Percentiles rank a stretch among this genome's conserved stretches.
phyloP scores from a whole-genome alignment of 1,284 basidiomycete genomes.

The Gomphus bonarii region DNA sequence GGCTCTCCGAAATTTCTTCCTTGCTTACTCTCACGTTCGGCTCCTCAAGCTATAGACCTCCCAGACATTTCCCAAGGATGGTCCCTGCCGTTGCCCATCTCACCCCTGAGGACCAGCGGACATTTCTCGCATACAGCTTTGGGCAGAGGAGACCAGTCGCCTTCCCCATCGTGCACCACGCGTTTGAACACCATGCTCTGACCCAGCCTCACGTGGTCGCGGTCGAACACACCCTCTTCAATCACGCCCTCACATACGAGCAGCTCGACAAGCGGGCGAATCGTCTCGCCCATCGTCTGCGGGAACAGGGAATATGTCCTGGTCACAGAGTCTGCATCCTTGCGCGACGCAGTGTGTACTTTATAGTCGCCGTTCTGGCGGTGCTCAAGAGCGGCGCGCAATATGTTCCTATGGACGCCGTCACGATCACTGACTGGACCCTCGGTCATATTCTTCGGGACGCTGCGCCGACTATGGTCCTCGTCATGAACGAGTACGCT shows the following conservation, averaged over 20 bases:
- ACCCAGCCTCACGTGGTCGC: constrained; percentile 12
- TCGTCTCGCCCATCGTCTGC: constrained; percentile 27
- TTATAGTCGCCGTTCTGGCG: constrained; percentile 15
- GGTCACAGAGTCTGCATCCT: constrained; percentile 16
- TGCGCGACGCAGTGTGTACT: constrained; percentile 14
- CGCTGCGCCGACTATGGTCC: constrained; percentile 26
- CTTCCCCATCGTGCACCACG: constrained; percentile 14
- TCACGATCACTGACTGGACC: constrained; percentile 16
- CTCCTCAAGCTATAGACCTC: not conserved
- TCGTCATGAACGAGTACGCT: constrained; percentile 36
- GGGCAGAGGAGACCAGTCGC: constrained; percentile 10
- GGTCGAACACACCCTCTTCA: constrained; percentile 15
- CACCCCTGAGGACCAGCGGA: constrained; percentile 10
- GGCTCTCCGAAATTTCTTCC: too few relatives aligned
- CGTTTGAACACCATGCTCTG: constrained; percentile 15
- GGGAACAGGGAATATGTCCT: constrained; percentile 10
- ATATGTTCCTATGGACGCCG: constrained; percentile 14
- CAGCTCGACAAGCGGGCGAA: constrained; percentile 41
- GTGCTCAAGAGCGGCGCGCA: constrained; percentile 15
- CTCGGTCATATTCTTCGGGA: constrained; percentile 14
- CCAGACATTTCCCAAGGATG: not conserved
- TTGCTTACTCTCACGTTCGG: too few relatives aligned
- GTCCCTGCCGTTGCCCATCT: constrained; percentile 8
- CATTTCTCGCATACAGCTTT: constrained; percentile 12
- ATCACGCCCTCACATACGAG: constrained; percentile 19